These are phyloP conservation scores for Penicillium capsulatum DNA, from an alignment of 2,329 filamentous ascomycete species.

Conservation along the genomic window DNA sequence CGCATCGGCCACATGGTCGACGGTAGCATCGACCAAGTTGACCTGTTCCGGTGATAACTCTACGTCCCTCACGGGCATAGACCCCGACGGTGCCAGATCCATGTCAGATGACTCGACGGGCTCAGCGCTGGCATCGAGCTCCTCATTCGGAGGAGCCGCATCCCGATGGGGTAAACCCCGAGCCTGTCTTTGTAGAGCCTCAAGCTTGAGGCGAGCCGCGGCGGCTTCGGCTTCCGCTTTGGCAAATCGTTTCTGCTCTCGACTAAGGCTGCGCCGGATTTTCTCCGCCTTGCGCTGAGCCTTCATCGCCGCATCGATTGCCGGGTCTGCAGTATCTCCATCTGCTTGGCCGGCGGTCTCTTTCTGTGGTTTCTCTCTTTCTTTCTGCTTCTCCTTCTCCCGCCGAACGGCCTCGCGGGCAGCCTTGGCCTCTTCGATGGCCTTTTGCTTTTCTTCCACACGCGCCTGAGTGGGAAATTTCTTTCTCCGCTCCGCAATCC, in stretches of 20 bases:
- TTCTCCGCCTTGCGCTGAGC: slow-evolving; percentile 42
- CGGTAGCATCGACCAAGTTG: not conserved
- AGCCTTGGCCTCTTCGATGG: slow-evolving; percentile 59
- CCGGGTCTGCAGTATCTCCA: slow-evolving; percentile 21
- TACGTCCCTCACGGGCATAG: not conserved
- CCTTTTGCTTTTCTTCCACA: slow-evolving; percentile 58
- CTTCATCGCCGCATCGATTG: slow-evolving; percentile 33
- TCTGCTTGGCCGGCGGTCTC: slow-evolving; percentile 21
- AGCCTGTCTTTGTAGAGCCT: slow-evolving; percentile 29
- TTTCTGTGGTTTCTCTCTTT: slow-evolving; percentile 24
- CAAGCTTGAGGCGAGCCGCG: slow-evolving; percentile 34
- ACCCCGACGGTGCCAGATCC: too few species aligned
- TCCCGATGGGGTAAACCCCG: slow-evolving; percentile 8
- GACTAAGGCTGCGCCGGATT: slow-evolving; percentile 52
- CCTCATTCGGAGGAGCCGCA: not conserved
- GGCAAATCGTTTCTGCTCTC: slow-evolving; percentile 56
- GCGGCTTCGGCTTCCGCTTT: slow-evolving; percentile 45
- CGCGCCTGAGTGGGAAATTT: slow-evolving; percentile 76
- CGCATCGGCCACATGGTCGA: slow-evolving; percentile 6
- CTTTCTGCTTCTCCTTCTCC: slow-evolving; percentile 33
- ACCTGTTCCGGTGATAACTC: not conserved
- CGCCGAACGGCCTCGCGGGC: slow-evolving; percentile 36
- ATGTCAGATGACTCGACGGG: not conserved
- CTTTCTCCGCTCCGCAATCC: slow-evolving; percentile 74
- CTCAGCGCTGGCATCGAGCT: not conserved